Percentiles rank a stretch among this genome's conserved stretches.
These are phyloP conservation scores for Solanum rostratum DNA, from an alignment of 257 asterid genomes.

Conservation along the genomic window DNA sequence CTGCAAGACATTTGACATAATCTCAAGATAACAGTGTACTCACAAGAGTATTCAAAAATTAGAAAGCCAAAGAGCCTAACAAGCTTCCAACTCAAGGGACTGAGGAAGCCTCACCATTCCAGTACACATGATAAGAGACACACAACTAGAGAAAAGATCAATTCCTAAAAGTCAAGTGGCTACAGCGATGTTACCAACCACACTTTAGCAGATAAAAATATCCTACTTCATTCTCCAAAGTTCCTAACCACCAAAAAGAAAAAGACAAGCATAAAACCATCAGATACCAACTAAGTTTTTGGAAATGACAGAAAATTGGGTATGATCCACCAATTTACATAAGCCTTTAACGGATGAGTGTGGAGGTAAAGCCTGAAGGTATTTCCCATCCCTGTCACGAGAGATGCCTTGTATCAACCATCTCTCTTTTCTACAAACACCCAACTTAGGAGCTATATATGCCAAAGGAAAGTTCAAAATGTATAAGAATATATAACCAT, in stretches of 20 bases:
- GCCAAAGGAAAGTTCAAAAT: not conserved
- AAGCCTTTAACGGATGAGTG: not conserved
- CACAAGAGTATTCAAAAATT: not conserved
- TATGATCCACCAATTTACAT: not conserved
- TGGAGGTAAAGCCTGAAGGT: not conserved
- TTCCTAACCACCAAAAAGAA: not conserved
- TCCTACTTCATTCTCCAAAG: not conserved
- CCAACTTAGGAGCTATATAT: not conserved
- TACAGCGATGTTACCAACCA: not conserved
- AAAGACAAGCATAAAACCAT: not conserved
- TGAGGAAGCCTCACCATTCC: not conserved
- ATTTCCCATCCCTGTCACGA: not conserved
- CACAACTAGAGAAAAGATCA: not conserved
- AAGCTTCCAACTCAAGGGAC: not conserved
- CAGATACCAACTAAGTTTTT: not conserved
- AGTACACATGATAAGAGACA: not conserved
- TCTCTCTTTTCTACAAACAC: not conserved
- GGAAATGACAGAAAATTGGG: not conserved
- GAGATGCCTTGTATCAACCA: not conserved
- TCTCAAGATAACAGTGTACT: not conserved
- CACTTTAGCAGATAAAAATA: not conserved
- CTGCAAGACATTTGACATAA: constrained; percentile 7
- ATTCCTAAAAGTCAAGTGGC: not conserved
- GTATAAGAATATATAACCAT: not conserved
- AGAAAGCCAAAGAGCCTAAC: not conserved